Conservation (phyloP, 495 filamentous ascomycete species). For the Podospora fimiseda region DNA sequence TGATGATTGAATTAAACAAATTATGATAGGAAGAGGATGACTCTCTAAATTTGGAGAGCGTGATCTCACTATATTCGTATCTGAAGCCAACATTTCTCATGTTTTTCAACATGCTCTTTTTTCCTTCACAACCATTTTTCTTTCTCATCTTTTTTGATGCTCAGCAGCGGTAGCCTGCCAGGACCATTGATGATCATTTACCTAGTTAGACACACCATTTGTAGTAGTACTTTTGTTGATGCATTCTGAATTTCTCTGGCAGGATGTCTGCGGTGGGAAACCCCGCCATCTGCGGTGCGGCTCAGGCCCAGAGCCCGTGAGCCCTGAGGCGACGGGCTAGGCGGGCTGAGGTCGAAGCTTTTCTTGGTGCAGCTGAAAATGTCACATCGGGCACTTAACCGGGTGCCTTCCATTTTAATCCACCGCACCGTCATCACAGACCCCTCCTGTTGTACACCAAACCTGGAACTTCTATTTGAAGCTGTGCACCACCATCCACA, state of each 20-base stretch:
- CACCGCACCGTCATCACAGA: background rate
- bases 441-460: too few species aligned
- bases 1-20: conserved; percentile 49
- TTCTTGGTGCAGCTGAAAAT: background rate
- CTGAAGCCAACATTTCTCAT: conserved; percentile 42
- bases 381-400: background rate
- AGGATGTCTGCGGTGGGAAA: too few species aligned
- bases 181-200: too few species aligned
- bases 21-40: conserved; percentile 58
- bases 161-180: too few species aligned
- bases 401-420: background rate
- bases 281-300: too few species aligned
- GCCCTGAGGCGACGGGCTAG: too few species aligned
- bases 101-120: conserved; percentile 1
- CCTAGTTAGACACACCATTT: too few species aligned
- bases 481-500: too few species aligned
- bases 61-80: conserved; percentile 48
- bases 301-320: too few species aligned
- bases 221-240: too few species aligned
- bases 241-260: too few species aligned
- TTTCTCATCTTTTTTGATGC: background rate
- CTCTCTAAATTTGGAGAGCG: conserved; percentile 39
- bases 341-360: background rate
- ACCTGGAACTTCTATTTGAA: too few species aligned
- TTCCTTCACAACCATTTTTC: background rate